Evolutionary conservation across 139 green algal genomes (phyloP).

Genomic region (Tetradesmus lagerheimii): DNA sequence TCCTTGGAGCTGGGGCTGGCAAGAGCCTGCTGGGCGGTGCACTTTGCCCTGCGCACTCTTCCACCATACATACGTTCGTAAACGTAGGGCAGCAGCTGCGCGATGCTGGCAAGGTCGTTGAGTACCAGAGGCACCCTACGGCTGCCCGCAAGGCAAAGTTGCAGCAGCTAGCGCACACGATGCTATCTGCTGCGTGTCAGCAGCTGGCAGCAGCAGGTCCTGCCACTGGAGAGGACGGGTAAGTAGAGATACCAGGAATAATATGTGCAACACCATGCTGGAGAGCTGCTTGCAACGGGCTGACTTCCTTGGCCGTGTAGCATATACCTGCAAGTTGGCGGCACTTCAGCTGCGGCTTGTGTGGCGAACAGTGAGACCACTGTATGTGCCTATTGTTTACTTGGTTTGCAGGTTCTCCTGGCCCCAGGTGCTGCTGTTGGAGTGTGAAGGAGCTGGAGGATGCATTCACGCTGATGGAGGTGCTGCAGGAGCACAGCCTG

Average conservation of each 20-base stretch:
- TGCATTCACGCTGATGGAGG: conserved; percentile 32
- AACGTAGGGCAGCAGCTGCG: conserved; percentile 11
- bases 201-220: neutral
- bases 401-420: neutral
- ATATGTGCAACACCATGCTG: too few species aligned
- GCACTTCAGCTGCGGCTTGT: too few species aligned
- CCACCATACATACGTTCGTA: neutral
- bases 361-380: too few species aligned
- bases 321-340: neutral
- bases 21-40: neutral
- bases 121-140: neutral
- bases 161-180: neutral
- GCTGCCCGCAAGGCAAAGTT: neutral
- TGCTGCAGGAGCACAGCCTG: conserved; percentile 34
- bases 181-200: neutral
- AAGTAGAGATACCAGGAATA: neutral
- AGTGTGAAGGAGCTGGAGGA: conserved; percentile 47
- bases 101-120: neutral
- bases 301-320: neutral
- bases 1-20: neutral
- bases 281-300: too few species aligned
- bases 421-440: conserved; percentile 38
- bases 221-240: neutral
- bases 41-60: neutral
- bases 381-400: too few species aligned